Base-by-base conservation (phyloP, 139 green algal species). In the Pleodorina starrii region DNA sequence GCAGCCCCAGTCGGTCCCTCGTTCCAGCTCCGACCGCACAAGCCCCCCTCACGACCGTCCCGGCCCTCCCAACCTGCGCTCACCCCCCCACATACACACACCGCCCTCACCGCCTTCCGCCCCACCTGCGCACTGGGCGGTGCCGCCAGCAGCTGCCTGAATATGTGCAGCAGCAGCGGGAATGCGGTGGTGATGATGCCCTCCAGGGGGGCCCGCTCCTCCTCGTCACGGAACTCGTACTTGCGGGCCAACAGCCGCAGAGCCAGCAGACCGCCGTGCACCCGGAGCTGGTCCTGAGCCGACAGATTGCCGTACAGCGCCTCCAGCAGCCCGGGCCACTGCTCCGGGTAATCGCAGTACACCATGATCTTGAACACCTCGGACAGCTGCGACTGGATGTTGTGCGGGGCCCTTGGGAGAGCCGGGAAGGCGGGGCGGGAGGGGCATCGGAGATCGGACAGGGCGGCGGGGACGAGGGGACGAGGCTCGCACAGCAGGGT, bases 151-250 rank as follows among this genome's bases (percentile, higher is more conserved):
- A 99, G 89, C 46, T 93, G 90, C 79, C 93, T 74, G 59, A 94
- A 86, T 36, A 95, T 87, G 73, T 90, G 75, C 69, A 95, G 89
- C 66, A 95, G 86, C 44, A 83, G 59, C 89, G 97, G 97, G 91
- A 99, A 99, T 43, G 91, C 93, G 63, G 86, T 86, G 32, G 85
- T 73, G 17, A 97, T 84, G 21, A 97, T 86, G 25, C 36, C 60
- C 38, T 91, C 81, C 69, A 93, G 81, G 0, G 93, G 91, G 11
- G 50, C 86, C 48, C 91, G 86, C 57, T 95, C 91, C 78, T 94
- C 93, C 77, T 98, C 96, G 60, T 98, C 94, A 57, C 94, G 94
- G 93, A 99, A 99, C 93, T 99, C 98, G 84, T 99, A 99, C 94
- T 99, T 99, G 74, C 98, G 95, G 9, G 95, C 87, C 51, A 99